A percentile compares a stretch with the other conserved stretches of the same genome.
Conservation (phyloP, 768 basidiomycete genomes). For the Trametes gibbosa region DNA sequence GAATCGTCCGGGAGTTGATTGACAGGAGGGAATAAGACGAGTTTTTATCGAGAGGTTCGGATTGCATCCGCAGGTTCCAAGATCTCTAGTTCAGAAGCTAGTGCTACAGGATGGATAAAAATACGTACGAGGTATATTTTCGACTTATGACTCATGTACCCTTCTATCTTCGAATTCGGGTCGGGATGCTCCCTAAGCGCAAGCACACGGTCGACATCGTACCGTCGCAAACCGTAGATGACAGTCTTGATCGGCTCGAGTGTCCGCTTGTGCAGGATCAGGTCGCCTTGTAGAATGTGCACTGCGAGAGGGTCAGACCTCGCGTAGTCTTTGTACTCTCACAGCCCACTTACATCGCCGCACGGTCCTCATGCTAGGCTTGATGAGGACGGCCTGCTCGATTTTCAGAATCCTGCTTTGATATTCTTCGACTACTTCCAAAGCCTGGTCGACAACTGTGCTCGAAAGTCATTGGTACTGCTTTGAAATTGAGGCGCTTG, state of each 20-base stretch:
- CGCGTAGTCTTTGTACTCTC: neutral
- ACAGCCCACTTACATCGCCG: conserved; percentile 43
- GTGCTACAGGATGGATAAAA: neutral
- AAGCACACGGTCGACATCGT: conserved; percentile 65
- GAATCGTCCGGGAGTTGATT: neutral
- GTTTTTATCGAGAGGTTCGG: too few relatives aligned
- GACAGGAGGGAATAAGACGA: too few relatives aligned
- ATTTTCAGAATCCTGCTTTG: conserved; percentile 60
- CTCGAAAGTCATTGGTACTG: neutral
- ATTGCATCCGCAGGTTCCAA: neutral
- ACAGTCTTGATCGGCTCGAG: conserved; percentile 69
- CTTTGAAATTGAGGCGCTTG: conserved; percentile 15
- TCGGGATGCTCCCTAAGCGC: conserved; percentile 46
- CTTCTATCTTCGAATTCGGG: conserved; percentile 39
- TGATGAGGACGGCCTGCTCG: conserved; percentile 57
- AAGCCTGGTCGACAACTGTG: conserved; percentile 63
- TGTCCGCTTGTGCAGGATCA: conserved; percentile 71
- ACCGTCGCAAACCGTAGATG: conserved; percentile 64
- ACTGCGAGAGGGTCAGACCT: conserved; percentile 37
- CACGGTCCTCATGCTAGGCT: conserved; percentile 60
- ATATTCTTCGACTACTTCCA: conserved; percentile 69
- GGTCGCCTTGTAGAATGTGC: conserved; percentile 73
- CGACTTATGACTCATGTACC: conserved; percentile 65
- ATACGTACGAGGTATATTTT: conserved; percentile 62
- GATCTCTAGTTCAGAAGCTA: neutral